A percentile compares a stretch with the other conserved stretches of the same genome.
Evolutionary conservation across 441 rosid species (phyloP).

Genomic region (Pelargonium cotyledonis): DNA sequence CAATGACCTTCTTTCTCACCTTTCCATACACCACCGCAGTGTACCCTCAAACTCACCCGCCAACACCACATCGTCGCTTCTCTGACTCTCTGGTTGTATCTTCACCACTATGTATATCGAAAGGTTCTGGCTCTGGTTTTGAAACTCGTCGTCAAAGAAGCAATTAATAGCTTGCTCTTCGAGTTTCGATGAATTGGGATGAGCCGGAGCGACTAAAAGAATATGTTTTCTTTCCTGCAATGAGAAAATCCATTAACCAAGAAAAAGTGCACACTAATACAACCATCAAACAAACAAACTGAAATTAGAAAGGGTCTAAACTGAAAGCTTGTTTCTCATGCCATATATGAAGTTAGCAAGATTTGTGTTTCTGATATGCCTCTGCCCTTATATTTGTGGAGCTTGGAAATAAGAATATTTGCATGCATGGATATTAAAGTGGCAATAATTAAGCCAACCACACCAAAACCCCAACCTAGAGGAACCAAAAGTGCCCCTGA

Average conservation of each 20-base stretch:
- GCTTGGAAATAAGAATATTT: constrained; percentile 69
- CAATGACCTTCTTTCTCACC: too few relatives aligned
- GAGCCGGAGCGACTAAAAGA: too few relatives aligned
- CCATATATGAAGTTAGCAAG: constrained; percentile 81
- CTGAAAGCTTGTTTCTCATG: constrained; percentile 19
- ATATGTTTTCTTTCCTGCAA: constrained; percentile 72
- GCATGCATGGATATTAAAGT: constrained; percentile 70
- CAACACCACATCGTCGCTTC: too few relatives aligned
- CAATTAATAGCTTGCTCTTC: too few relatives aligned
- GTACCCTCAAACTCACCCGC: too few relatives aligned
- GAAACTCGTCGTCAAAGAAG: too few relatives aligned
- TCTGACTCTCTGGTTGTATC: too few relatives aligned
- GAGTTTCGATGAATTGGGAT: too few relatives aligned
- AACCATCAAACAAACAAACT: background rate
- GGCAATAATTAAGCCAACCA: constrained; percentile 58
- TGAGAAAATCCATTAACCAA: constrained; percentile 13
- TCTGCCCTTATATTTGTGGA: constrained; percentile 84
- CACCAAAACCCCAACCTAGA: constrained; percentile 79
- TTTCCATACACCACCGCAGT: too few relatives aligned
- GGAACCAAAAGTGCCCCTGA: constrained; percentile 86
- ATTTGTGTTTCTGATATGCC: constrained; percentile 91
- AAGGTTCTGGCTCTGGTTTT: too few relatives aligned
- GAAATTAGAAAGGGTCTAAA: background rate
- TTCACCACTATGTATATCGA: too few relatives aligned
- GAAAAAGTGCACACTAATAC: constrained; percentile 3